A percentile compares a stretch with the other conserved stretches of the same genome.
These are phyloP conservation scores for Starmerella stellata DNA, from an alignment of 805 yeast genomes.

Conservation along the genomic window DNA sequence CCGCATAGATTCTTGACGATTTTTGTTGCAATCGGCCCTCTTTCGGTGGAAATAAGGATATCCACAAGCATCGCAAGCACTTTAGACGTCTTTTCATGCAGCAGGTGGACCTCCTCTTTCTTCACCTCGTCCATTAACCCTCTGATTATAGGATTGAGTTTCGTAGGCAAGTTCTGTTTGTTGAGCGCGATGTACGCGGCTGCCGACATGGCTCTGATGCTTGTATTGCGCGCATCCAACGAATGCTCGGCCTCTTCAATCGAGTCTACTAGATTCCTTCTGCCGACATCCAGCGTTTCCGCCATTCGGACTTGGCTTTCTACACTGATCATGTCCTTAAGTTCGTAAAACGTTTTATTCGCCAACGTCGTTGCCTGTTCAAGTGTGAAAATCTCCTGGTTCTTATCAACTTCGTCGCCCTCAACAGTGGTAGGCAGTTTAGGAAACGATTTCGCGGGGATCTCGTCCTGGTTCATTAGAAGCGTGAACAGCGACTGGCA, in stretches of 20 bases:
- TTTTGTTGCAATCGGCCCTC: constrained; percentile 66
- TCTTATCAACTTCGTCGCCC: constrained; percentile 75
- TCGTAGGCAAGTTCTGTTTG: constrained; percentile 41
- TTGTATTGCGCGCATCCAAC: constrained; percentile 27
- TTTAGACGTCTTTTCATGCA: constrained; percentile 55
- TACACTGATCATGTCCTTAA: constrained; percentile 45
- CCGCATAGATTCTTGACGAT: constrained; percentile 81
- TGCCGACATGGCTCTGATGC: constrained; percentile 59
- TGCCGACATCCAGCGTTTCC: constrained; percentile 62
- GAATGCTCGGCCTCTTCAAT: constrained; percentile 49
- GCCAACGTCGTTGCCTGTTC: constrained; percentile 57
- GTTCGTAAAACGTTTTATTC: constrained; percentile 44
- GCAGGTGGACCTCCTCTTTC: constrained; percentile 41
- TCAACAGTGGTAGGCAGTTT: constrained; percentile 75
- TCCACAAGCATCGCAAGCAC: constrained; percentile 48
- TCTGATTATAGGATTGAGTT: constrained; percentile 73
- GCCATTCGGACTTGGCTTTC: constrained; percentile 52
- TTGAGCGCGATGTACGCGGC: constrained; percentile 47
- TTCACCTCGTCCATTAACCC: constrained; percentile 86
- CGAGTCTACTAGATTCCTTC: constrained; percentile 44
- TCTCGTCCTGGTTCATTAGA: constrained; percentile 57
- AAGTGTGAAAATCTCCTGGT: constrained; percentile 77
- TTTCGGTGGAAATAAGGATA: constrained; percentile 39
- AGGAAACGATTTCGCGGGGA: constrained; percentile 55
- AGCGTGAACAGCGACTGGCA: constrained; percentile 67